Percentiles rank a stretch among this genome's conserved stretches.
phyloP scores from a whole-genome alignment of 352 stramenopile genomes.

The Phytophthora quininea region DNA sequence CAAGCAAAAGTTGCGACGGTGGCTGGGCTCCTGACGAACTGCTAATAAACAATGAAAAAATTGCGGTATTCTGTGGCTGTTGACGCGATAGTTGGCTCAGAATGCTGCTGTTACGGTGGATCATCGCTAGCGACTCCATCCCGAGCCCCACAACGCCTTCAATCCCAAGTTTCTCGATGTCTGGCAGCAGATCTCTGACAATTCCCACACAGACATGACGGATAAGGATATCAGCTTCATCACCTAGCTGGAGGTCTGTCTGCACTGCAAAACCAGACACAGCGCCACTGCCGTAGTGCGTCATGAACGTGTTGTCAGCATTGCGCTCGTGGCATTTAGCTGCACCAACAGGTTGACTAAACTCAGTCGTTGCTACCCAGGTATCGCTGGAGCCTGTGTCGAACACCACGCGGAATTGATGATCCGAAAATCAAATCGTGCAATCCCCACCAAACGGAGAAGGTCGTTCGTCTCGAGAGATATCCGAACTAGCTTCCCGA shows the following conservation, averaged over 20 bases:
- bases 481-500: conserved; percentile 11
- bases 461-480: conserved; percentile 21
- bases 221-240: neutral
- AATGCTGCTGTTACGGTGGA: conserved; percentile 15
- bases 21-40: conserved; percentile 6
- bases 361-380: conserved; percentile 7
- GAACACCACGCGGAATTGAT: conserved; percentile 18
- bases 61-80: neutral
- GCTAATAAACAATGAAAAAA: conserved; percentile 27
- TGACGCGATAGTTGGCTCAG: conserved; percentile 4
- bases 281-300: conserved; percentile 23
- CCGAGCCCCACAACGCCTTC: conserved; percentile 26
- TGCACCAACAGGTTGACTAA: neutral
- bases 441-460: conserved; percentile 17
- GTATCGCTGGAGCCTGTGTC: conserved; percentile 30
- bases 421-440: conserved; percentile 6
- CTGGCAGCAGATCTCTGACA: conserved; percentile 6
- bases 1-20: conserved; percentile 23
- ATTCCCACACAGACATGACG: conserved; percentile 15
- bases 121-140: conserved; percentile 21
- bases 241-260: conserved; percentile 14
- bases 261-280: conserved; percentile 14
- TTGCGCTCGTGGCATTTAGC: neutral
- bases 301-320: neutral
- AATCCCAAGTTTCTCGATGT: conserved; percentile 7